phyloP scores from a whole-genome alignment of 129 eudicot genomes.

The Chrysanthemum seticuspe region DNA sequence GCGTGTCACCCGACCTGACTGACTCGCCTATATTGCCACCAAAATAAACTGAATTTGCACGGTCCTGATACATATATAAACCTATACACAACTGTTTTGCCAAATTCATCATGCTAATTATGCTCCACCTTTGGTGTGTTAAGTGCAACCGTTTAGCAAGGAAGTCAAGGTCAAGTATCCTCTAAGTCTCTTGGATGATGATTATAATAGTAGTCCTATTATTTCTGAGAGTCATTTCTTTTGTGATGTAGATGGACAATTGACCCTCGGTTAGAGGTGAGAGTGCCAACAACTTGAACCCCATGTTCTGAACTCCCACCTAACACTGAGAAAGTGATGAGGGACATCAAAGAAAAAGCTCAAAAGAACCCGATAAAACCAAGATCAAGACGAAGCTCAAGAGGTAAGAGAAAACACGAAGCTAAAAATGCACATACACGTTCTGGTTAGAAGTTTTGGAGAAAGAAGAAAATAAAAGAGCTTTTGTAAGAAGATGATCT shows the following conservation, averaged over 20 bases:
- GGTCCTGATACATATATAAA: too few species aligned
- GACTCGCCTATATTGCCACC: too few species aligned
- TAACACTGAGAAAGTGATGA: slow-evolving; percentile 26
- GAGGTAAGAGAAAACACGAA: slow-evolving; percentile 29
- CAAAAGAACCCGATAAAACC: slow-evolving; percentile 38
- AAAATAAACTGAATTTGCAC: too few species aligned
- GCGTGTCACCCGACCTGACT: too few species aligned
- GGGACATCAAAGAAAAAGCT: slow-evolving; percentile 33
- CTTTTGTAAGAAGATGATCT: slow-evolving; percentile 48
- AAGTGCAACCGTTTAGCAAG: neutral
- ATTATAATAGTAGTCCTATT: neutral
- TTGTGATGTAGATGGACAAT: slow-evolving; percentile 69
- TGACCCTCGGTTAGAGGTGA: slow-evolving; percentile 66
- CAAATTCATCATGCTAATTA: too few species aligned
- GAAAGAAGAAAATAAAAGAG: slow-evolving; percentile 6
- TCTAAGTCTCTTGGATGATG: neutral
- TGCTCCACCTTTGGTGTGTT: too few species aligned
- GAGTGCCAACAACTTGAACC: slow-evolving; percentile 73
- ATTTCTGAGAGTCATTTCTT: slow-evolving; percentile 1
- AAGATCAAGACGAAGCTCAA: slow-evolving; percentile 19
- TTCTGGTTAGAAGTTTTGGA: neutral
- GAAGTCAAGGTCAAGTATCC: neutral
- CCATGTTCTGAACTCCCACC: slow-evolving; percentile 85
- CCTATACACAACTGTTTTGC: too few species aligned
- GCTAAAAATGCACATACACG: neutral